Conservation (phyloP, 441 rosid genomes). For the Caryocar brasiliense region DNA sequence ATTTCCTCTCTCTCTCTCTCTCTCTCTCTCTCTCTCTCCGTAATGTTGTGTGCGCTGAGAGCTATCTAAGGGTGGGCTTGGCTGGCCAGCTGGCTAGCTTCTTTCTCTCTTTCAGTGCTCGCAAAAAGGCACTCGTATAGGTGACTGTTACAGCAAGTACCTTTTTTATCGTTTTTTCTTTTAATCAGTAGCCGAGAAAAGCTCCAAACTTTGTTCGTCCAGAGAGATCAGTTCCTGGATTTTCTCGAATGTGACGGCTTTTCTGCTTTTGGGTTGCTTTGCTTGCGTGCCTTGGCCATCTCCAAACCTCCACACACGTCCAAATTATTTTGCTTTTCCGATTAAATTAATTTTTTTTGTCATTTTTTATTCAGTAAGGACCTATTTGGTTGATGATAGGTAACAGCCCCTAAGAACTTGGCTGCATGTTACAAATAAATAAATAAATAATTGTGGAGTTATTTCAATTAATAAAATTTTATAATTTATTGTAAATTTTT, state of each 20-base stretch:
- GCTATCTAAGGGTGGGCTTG: too few species aligned
- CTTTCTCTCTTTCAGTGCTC: slow-evolving; percentile 13
- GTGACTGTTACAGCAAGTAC: slow-evolving; percentile 15
- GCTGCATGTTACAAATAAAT: too few species aligned
- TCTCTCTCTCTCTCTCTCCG: slow-evolving; percentile 12
- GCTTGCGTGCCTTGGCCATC: neutral
- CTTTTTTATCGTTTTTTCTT: too few species aligned
- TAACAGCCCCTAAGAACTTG: too few species aligned
- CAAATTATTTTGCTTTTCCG: neutral
- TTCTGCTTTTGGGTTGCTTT: neutral
- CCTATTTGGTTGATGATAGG: too few species aligned
- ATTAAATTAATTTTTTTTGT: too few species aligned
- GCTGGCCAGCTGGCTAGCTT: slow-evolving; percentile 3
- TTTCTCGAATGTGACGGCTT: slow-evolving; percentile 37
- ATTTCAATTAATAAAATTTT: too few species aligned
- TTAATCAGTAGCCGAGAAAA: slow-evolving; percentile 1
- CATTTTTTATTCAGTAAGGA: too few species aligned
- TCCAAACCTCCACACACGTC: neutral
- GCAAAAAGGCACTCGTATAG: slow-evolving; percentile 10
- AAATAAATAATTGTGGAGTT: too few species aligned
- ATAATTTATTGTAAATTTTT: too few species aligned
- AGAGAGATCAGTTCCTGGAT: slow-evolving; percentile 9
- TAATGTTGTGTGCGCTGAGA: too few species aligned
- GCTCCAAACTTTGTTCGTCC: neutral
- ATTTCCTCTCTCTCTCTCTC: slow-evolving; percentile 19